These are phyloP conservation scores for Schizochytrium sp. DNA, from an alignment of 108 stramenopile species.

Conservation along the genomic window DNA sequence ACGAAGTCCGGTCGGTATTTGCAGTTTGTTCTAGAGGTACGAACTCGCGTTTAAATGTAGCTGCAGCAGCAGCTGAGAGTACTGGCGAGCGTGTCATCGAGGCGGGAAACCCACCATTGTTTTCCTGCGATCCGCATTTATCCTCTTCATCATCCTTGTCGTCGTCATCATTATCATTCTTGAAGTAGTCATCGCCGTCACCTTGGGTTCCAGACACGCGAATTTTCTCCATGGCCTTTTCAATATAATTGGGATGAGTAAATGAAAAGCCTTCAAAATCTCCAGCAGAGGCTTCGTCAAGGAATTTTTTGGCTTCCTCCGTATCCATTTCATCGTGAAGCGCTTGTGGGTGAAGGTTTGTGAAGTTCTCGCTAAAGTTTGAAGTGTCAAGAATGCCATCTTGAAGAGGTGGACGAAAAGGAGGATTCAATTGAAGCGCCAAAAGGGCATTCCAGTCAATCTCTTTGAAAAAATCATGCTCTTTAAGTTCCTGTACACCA, in stretches of 20 bases:
- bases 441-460: slow-evolving; percentile 91
- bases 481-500: slow-evolving; percentile 91
- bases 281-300: slow-evolving; percentile 3
- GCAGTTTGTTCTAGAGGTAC: background rate
- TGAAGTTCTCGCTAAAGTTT: slow-evolving; percentile 69
- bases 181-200: background rate
- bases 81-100: background rate
- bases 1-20: background rate
- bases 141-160: background rate
- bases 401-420: slow-evolving; percentile 21
- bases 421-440: slow-evolving; percentile 49
- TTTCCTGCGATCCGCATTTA: background rate
- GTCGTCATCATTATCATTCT: background rate
- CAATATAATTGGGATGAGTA: slow-evolving; percentile 38
- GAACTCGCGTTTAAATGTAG: background rate
- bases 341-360: slow-evolving; percentile 61
- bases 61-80: slow-evolving; percentile 1
- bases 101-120: background rate
- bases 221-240: slow-evolving; percentile 8
- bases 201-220: background rate
- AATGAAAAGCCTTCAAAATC: slow-evolving; percentile 53
- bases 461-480: slow-evolving; percentile 82
- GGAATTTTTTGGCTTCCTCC: background rate
- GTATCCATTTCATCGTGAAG: background rate
- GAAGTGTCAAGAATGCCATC: slow-evolving; percentile 63